phyloP scores from a whole-genome alignment of 352 stramenopile species.

The Thalassiosira allenii region DNA sequence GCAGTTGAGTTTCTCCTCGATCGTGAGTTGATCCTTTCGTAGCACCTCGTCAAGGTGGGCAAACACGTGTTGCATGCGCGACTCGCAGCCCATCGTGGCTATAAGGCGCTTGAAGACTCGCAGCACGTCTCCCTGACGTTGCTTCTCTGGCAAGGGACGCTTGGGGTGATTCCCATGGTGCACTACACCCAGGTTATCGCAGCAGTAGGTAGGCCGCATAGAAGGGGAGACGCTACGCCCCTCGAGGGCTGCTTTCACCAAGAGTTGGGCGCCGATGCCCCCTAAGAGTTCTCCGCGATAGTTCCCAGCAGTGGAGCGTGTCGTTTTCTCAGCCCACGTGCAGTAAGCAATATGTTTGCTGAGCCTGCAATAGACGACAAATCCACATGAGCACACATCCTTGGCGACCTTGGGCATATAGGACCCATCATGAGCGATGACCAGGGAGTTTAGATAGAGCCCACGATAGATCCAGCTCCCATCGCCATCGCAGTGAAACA shows the following conservation, averaged over 20 bases:
- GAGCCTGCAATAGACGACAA: background rate
- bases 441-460: background rate
- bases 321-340: background rate
- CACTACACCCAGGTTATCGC: slow-evolving; percentile 42
- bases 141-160: slow-evolving; percentile 4
- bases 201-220: slow-evolving; percentile 1
- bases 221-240: background rate
- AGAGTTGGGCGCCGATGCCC: background rate
- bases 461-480: slow-evolving; percentile 7
- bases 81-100: background rate
- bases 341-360: background rate
- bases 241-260: background rate
- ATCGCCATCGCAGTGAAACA: slow-evolving; percentile 2
- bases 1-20: slow-evolving; percentile 29
- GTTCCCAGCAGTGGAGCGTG: slow-evolving; percentile 5
- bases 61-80: slow-evolving; percentile 18
- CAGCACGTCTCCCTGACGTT: slow-evolving; percentile 44
- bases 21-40: background rate
- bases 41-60: slow-evolving; percentile 29
- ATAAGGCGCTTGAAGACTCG: slow-evolving; percentile 16
- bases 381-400: background rate
- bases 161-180: slow-evolving; percentile 25
- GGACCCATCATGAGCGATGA: slow-evolving; percentile 14
- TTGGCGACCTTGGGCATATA: slow-evolving; percentile 1
- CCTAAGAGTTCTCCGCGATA: slow-evolving; percentile 21